A percentile compares a stretch with the other conserved stretches of the same genome.
phyloP scores from a whole-genome alignment of 805 yeast genomes.

The Ogataea nitratoaversa region DNA sequence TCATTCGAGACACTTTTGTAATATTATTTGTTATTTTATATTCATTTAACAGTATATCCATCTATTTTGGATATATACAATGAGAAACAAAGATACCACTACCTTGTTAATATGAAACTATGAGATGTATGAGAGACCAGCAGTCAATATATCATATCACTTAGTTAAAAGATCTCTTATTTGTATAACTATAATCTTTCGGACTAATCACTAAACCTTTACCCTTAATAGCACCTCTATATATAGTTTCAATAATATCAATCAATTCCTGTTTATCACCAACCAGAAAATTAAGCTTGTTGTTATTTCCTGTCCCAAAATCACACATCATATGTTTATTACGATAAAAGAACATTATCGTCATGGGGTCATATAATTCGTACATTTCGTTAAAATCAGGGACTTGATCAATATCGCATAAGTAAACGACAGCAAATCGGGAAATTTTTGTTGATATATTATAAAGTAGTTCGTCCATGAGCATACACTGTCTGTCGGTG shows the following conservation, averaged over 20 bases:
- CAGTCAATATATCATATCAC: no score
- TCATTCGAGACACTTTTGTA: no score
- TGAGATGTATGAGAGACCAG: no score
- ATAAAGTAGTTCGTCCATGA: slow-evolving; percentile 83
- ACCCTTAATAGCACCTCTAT: slow-evolving; percentile 88
- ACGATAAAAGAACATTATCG: slow-evolving; percentile 88
- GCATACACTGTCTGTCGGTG: slow-evolving; percentile 71
- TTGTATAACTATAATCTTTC: slow-evolving; percentile 49
- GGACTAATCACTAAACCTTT: slow-evolving; percentile 90
- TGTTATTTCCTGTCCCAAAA: slow-evolving; percentile 96
- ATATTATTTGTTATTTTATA: no score
- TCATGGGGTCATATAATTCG: slow-evolving; percentile 84
- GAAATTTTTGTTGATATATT: slow-evolving; percentile 77
- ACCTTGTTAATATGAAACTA: background rate
- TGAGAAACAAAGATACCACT: background rate
- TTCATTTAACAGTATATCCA: background rate
- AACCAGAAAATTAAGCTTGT: slow-evolving; percentile 79
- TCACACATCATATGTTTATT: slow-evolving; percentile 98
- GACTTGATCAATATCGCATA: slow-evolving; percentile 85
- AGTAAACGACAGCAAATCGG: slow-evolving; percentile 82
- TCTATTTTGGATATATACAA: background rate
- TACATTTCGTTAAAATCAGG: slow-evolving; percentile 90
- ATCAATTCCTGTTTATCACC: slow-evolving; percentile 84
- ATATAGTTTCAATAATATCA: slow-evolving; percentile 85
- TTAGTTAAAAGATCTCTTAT: slow-evolving; percentile 6